Evolutionary conservation across 768 basidiomycete genomes (phyloP), one percentile per base, ranked within the genome.

Genomic region (Trametes maxima): DNA sequence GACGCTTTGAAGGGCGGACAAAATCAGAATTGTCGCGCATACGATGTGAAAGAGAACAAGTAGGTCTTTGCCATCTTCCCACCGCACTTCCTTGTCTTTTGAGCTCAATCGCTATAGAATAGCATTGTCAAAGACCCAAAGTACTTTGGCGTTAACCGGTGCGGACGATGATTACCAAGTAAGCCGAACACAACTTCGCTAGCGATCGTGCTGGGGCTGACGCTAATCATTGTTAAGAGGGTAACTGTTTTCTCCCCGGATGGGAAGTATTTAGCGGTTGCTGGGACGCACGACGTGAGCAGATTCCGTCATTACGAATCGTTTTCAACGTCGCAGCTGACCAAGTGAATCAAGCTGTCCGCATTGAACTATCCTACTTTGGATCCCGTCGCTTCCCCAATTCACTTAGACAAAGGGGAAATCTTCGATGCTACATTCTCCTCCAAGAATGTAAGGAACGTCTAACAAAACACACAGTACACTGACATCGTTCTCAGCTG

Each of bases 401-500:
- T 92, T 44, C 71, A 69, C 45, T 77, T 86, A 45, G 78, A 85
- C 16, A 83, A 84, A 13, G 88, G 87, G 47, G 94, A 97, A 73
- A 86, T 98, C 46, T 96, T 93, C 60, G 95, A 96, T 68, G 86
- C 85, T 17, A 82, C 92, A 7, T 91, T 97, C 78, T 88, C 89
- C 25, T 75, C 79, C 5, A 79, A 81, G 12, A 83, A 80, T 21
- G 92, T 92, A 69, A 60, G 79, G 73, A 17, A 11, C 28, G 45
- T 54, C 19, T 50, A 47, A 25, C n/a, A 2, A 36, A 43, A n/a
- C n/a, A 5, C 36, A 12, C 16, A 5, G 8, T 25, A 50, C 25
- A 25, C 47, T 49, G 5, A 49, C 3, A 13, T 16, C 8, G 21
- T 35, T 24, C n/a, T 17, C 12, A 93, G 91, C 72, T 93, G 22